Evolutionary conservation across 352 stramenopile species (phyloP), one percentile per base, ranked within the genome.

Genomic region (Saprolegnia diclina): DNA sequence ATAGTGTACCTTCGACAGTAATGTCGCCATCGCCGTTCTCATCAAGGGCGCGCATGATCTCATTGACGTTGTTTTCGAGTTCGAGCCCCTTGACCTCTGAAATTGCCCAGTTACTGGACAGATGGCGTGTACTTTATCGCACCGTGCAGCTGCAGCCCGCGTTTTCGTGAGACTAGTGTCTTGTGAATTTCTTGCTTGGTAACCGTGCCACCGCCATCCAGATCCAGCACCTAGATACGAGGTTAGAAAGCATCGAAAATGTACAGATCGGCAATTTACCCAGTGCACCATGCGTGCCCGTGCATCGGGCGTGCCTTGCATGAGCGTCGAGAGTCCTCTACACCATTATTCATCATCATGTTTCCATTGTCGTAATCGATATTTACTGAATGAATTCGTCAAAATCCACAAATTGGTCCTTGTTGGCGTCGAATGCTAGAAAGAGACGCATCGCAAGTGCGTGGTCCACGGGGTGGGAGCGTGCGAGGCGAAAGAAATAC

Each of bases 301-400:
- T 9, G 26, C 38, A 22, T 67, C 62, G 4, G n/a, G n/a, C 9
- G 62, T 11, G 7, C 62, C 62, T 59, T 67, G 62, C 14, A 57
- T 61, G 13, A 67, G 32, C 32, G 45, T 67, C 45, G 62, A 67
- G 16, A 67, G 18, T 19, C 62, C 62, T 5, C 62, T 67, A 38
- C 0, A 62, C 10, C 24, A 57, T 32, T 64, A 7, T n/a, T 48
- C 40, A n/a, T n/a, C n/a, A n/a, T n/a, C n/a, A n/a, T n/a, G n/a
- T n/a, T n/a, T n/a, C n/a, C n/a, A n/a, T n/a, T n/a, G n/a, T n/a
- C n/a, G n/a, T n/a, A n/a, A n/a, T n/a, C n/a, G n/a, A n/a, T n/a
- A n/a, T n/a, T n/a, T 59, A 67, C 62, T 18, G 16, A 22, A 67
- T 67, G 61, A 67, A 67, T 46, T 67, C 62, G 14, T 42, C 45